phyloP scores from a whole-genome alignment of 192 early-diverging fungal genomes.

The Coemansia aciculifera region DNA sequence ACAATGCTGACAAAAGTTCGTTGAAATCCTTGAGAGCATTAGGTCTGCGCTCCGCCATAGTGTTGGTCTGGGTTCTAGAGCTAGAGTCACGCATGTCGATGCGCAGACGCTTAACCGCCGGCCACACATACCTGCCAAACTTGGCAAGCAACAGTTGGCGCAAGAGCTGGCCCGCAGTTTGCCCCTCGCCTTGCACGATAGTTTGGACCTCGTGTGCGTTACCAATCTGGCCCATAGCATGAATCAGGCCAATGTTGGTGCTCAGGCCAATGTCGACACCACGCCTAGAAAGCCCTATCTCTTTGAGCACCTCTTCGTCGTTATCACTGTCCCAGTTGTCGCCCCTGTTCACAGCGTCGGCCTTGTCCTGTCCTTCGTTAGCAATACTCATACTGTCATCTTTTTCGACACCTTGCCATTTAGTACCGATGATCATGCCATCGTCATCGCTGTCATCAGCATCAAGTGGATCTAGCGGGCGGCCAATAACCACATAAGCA shows the following conservation, averaged over 20 bases:
- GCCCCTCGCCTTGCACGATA: not conserved
- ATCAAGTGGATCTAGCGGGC: not conserved
- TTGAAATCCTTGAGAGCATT: not conserved
- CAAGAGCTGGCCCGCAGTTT: not conserved
- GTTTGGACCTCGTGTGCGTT: not conserved
- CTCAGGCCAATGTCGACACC: not conserved
- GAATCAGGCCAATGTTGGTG: not conserved
- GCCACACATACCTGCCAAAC: not conserved
- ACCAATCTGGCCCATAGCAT: not conserved
- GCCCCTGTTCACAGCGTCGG: not conserved
- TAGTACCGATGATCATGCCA: not conserved
- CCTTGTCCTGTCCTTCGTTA: not conserved
- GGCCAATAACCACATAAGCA: not conserved
- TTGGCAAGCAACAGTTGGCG: not conserved
- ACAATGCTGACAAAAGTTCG: not conserved
- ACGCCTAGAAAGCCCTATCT: not conserved
- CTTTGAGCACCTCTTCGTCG: not conserved
- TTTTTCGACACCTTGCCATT: not conserved
- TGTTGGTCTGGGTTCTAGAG: not conserved
- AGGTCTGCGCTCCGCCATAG: not conserved
- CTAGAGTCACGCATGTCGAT: not conserved
- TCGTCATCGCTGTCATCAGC: not conserved
- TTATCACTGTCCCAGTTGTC: not conserved
- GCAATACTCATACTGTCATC: not conserved
- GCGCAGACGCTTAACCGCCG: not conserved